Conservation (phyloP, 2,329 filamentous ascomycete genomes). For the Scolecobasidium constrictum region DNA sequence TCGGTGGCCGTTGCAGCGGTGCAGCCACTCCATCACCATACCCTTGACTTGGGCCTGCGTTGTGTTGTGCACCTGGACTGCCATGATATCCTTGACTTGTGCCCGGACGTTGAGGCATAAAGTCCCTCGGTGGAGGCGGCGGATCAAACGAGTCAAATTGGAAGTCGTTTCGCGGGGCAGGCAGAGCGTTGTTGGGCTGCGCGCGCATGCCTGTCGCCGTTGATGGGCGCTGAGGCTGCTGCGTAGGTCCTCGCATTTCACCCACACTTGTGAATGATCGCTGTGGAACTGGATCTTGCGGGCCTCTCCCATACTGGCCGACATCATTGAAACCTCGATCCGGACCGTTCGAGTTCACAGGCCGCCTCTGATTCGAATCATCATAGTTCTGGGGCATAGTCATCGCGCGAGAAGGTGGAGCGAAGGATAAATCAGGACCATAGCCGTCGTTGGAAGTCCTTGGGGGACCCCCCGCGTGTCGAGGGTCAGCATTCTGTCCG, state of each 20-base stretch:
- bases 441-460: slow-evolving; percentile 4
- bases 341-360: slow-evolving; percentile 24
- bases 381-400: slow-evolving; percentile 27
- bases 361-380: slow-evolving; percentile 23
- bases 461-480: slow-evolving; percentile 5
- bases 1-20: slow-evolving; percentile 4
- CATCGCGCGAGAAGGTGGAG: slow-evolving; percentile 17
- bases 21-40: neutral
- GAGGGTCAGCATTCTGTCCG: neutral
- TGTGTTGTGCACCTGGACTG: neutral
- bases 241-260: slow-evolving; percentile 5
- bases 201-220: slow-evolving; percentile 21
- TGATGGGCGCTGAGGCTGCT: slow-evolving; percentile 24
- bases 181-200: slow-evolving; percentile 9
- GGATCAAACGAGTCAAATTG: neutral
- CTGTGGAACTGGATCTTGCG: slow-evolving; percentile 5
- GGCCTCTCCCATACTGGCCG: slow-evolving; percentile 1
- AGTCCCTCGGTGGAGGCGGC: neutral
- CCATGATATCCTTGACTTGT: neutral
- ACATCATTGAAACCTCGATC: slow-evolving; percentile 4
- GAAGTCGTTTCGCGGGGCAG: neutral
- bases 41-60: slow-evolving; percentile 3
- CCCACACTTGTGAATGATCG: slow-evolving; percentile 7
- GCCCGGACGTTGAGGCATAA: neutral
- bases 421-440: neutral